Base-by-base conservation (phyloP, 352 stramenopile species). In the Phytopythium litorale region DNA sequence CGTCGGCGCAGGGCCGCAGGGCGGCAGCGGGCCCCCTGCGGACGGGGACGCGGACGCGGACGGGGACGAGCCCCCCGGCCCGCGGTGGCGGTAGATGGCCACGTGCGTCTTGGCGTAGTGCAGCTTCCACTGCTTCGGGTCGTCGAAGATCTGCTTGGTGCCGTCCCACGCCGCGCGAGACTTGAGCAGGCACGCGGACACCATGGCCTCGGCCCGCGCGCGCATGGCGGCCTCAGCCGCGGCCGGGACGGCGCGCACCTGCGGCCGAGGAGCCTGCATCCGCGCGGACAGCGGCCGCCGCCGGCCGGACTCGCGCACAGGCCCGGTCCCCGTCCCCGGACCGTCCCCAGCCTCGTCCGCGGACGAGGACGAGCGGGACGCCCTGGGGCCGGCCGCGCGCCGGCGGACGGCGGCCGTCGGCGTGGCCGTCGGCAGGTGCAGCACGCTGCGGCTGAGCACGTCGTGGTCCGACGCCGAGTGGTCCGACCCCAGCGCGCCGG, bases 61-160 rank as follows among this genome's bases (percentile, higher is more conserved):
- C 4, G 40, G 28, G 28, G 28, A 32, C 9, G 56, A 42, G 5
- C 19, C 1, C 1, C 68, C 46, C 43, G 68, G 56, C 23, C 73
- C 73, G 28, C 66, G 70, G 11, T 71, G 62, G n/a, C 73, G 72
- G 67, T 87, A 88, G 32, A 88, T 59, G 0, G 75, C 70, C 23
- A 88, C 56, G 42, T 87, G 69, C 0, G 79, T 76, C 56, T 84
- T 85, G 32, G 71, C 67, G 30, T 68, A 72, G 62, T 87, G 79
- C n/a, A 88, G 68, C 50, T 88, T 88, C 79, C 79, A 88, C 40
- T 77, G 66, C 66, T 82, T 80, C 4, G 73, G 76, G 61, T 81
- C 67, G 62, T 85, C 78, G 37, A 85, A 82, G 55, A 88, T 84
- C 55, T 81, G 76, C 60, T 79, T 81, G 46, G 66, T 79, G 43